Evolutionary conservation across 1,284 basidiomycete species (phyloP), one percentile per base, ranked within the genome.

Genomic region (Amylostereum areolatum): DNA sequence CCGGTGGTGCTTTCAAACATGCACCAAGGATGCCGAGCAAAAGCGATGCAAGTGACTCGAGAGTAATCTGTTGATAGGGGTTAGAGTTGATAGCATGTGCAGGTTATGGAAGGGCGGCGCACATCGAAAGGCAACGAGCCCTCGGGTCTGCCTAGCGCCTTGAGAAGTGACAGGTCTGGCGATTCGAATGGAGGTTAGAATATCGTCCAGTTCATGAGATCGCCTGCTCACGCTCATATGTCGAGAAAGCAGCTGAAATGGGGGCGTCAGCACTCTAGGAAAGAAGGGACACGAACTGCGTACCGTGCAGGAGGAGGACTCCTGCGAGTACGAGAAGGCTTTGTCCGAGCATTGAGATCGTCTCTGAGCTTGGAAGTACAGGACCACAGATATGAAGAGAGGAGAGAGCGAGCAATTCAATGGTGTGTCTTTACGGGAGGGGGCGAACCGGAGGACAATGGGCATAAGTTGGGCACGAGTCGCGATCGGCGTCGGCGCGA

Each of bases 1-100:
- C 66, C 32, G 76, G 66, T 3, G 85, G 77, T n/a, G 85, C 75
- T 54, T 78, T 83, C 48, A 89, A 59, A 8, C 80, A 78, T 31
- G 88, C 83, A 8, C 88, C 89, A 3, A 90, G 52, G 5, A 81
- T 81, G 11, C 88, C 87, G 5, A 89, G 55, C 8, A 82, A 58
- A n/a, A 92, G 71, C 0, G 81, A 78, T 43, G 81, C 52, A 24
- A 88, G 57, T 4, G 81, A 77, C 64, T 92, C 89, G 32, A 84
- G 52, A 24, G 86, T 68, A 52, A 87, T 84, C 90, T 93, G 60
- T n/a, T 50, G 24, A 42, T 31, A 2, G 11, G 18, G 18, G 18
- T 18, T 18, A 32, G 11, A 47, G 43, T 49, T n/a, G 34, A 25
- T 25, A 5, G 12, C 37, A 11, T 32, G 35, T 46, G 18, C 42